Conservation (phyloP, 2,329 filamentous ascomycete species). For the Monosporascus ibericus region DNA sequence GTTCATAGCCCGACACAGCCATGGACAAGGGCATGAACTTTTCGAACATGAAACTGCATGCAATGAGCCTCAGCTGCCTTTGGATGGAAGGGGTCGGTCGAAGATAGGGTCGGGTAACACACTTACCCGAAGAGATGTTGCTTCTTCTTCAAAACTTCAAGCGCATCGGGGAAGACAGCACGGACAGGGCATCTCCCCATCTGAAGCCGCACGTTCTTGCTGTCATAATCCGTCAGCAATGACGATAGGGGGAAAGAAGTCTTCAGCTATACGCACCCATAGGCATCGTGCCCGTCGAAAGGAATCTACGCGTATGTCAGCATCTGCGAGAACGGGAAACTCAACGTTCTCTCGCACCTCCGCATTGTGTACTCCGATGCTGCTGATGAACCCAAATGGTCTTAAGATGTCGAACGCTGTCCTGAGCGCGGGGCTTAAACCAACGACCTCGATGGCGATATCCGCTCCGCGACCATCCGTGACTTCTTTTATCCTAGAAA, state of each 20-base stretch:
- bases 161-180: constrained; percentile 60
- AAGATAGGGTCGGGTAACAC: background rate
- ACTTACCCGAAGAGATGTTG: constrained; percentile 61
- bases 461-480: constrained; percentile 81
- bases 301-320: constrained; percentile 47
- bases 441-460: constrained; percentile 75
- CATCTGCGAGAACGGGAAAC: background rate
- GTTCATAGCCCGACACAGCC: constrained; percentile 61
- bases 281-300: constrained; percentile 59
- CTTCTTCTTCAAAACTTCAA: constrained; percentile 59
- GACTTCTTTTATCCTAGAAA: constrained; percentile 63
- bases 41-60: constrained; percentile 63
- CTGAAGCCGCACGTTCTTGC: constrained; percentile 67
- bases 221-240: constrained; percentile 26
- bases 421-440: constrained; percentile 60
- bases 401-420: constrained; percentile 67
- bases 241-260: background rate
- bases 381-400: constrained; percentile 68
- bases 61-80: constrained; percentile 6
- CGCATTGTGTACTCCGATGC: constrained; percentile 69
- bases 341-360: constrained; percentile 44
- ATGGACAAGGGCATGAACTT: constrained; percentile 65
- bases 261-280: constrained; percentile 34
- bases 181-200: constrained; percentile 74
- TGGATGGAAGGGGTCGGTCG: background rate